These are phyloP conservation scores for Trypanosoma caninum DNA, from an alignment of 208 protist species.

Conservation along the genomic window DNA sequence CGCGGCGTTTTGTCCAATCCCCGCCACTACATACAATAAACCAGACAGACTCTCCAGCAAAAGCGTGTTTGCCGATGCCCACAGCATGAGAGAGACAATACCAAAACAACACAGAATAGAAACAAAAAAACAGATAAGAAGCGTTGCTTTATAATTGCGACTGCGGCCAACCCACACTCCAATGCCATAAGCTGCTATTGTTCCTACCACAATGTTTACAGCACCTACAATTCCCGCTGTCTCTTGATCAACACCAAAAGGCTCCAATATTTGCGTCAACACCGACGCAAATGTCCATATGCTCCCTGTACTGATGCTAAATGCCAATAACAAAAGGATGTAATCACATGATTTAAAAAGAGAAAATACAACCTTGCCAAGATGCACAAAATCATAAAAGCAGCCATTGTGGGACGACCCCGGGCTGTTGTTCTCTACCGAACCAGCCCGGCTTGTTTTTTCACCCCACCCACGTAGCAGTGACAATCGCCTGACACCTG, in stretches of 20 bases:
- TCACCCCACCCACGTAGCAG: neutral
- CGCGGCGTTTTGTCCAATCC: conserved; percentile 69
- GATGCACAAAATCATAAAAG: conserved; percentile 42
- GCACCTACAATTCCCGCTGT: conserved; percentile 55
- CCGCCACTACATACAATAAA: conserved; percentile 58
- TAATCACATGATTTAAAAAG: conserved; percentile 34
- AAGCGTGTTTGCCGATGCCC: conserved; percentile 29
- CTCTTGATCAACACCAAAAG: conserved; percentile 49
- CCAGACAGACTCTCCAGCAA: conserved; percentile 33
- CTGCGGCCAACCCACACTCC: conserved; percentile 54
- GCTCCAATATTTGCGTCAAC: conserved; percentile 60
- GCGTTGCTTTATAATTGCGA: conserved; percentile 45
- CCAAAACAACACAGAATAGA: conserved; percentile 43
- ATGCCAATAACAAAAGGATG: conserved; percentile 48
- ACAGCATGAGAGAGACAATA: conserved; percentile 49
- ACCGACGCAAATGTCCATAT: conserved; percentile 69
- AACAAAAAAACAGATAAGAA: conserved; percentile 41
- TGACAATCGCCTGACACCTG: too few relatives aligned
- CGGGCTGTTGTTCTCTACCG: neutral
- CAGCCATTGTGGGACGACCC: conserved; percentile 17
- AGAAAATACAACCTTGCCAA: conserved; percentile 29
- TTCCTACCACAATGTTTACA: conserved; percentile 49
- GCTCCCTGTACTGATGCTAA: conserved; percentile 67
- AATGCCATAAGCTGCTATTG: conserved; percentile 44
- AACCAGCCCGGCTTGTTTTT: neutral